Conservation (phyloP, 164 flowering plant genomes). For the Vitis cinerea region DNA sequence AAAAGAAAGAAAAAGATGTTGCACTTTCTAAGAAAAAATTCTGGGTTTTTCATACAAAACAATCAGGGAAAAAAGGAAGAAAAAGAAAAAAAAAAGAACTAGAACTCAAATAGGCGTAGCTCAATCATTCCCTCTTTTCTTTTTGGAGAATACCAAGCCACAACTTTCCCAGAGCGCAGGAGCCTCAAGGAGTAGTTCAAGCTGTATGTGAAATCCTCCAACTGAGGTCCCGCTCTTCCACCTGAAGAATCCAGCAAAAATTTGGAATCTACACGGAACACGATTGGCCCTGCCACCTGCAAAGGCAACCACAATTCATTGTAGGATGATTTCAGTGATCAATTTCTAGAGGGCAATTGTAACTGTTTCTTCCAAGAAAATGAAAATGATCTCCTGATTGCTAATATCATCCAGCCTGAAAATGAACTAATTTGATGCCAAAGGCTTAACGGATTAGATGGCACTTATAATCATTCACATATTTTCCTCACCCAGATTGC, state of each 20-base stretch:
- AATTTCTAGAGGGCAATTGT: neutral
- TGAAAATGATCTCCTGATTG: neutral
- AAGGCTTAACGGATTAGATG: neutral
- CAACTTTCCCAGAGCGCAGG: constrained; percentile 73
- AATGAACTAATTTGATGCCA: neutral
- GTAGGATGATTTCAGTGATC: neutral
- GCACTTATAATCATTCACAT: too few relatives aligned
- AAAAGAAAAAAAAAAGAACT: neutral
- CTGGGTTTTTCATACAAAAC: too few relatives aligned
- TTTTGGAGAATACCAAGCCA: constrained; percentile 93
- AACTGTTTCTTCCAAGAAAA: neutral
- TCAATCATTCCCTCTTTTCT: constrained; percentile 97
- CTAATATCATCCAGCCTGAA: neutral
- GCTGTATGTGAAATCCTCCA: constrained; percentile 77
- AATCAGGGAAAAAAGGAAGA: neutral
- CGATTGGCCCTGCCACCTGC: constrained; percentile 84
- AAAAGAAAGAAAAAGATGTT: too few relatives aligned
- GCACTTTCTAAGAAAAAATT: too few relatives aligned
- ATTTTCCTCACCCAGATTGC: too few relatives aligned
- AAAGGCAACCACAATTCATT: neutral
- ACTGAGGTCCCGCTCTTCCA: constrained; percentile 28
- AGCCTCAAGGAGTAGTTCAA: constrained; percentile 63
- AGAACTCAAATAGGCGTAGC: constrained; percentile 78
- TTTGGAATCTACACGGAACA: constrained; percentile 73
- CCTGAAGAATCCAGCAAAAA: constrained; percentile 39